phyloP scores from a whole-genome alignment of 768 basidiomycete species.

The Leucocoprinus sp. region DNA sequence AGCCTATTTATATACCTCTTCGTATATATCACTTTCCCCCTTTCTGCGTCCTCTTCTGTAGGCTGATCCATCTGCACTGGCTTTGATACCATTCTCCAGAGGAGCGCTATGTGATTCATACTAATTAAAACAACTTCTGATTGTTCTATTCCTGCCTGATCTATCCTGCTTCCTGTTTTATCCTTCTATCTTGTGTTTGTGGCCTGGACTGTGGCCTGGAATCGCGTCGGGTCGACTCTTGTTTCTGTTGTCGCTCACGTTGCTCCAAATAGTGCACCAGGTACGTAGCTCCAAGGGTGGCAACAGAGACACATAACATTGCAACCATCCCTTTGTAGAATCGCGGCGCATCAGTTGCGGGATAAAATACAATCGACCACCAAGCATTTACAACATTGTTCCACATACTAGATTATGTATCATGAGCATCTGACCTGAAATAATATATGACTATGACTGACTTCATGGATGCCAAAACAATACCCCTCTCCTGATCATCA shows the following conservation, averaged over 20 bases:
- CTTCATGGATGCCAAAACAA: slow-evolving; percentile 77
- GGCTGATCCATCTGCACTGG: slow-evolving; percentile 10
- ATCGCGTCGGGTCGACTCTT: no score
- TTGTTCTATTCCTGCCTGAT: no score
- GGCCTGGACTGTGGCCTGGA: no score
- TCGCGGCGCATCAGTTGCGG: slow-evolving; percentile 61
- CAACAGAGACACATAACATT: slow-evolving; percentile 50
- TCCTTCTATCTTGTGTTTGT: no score
- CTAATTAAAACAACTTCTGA: no score
- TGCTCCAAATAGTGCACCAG: slow-evolving; percentile 49
- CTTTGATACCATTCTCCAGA: slow-evolving; percentile 2
- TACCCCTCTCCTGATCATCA: slow-evolving; percentile 58
- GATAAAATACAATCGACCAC: slow-evolving; percentile 68
- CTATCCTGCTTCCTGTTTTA: no score
- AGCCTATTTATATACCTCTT: background rate
- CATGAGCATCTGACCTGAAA: background rate
- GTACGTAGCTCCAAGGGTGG: slow-evolving; percentile 49
- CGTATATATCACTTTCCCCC: slow-evolving; percentile 6
- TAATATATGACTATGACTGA: slow-evolving; percentile 18
- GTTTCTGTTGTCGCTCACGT: slow-evolving; percentile 19
- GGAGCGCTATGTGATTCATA: slow-evolving; percentile 8
- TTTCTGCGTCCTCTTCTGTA: slow-evolving; percentile 1
- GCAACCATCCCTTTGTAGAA: slow-evolving; percentile 65
- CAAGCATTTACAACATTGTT: slow-evolving; percentile 61
- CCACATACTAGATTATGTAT: slow-evolving; percentile 43